Evolutionary conservation across 345 rosid species (phyloP).

Genomic region (Rhizophora mangle): DNA sequence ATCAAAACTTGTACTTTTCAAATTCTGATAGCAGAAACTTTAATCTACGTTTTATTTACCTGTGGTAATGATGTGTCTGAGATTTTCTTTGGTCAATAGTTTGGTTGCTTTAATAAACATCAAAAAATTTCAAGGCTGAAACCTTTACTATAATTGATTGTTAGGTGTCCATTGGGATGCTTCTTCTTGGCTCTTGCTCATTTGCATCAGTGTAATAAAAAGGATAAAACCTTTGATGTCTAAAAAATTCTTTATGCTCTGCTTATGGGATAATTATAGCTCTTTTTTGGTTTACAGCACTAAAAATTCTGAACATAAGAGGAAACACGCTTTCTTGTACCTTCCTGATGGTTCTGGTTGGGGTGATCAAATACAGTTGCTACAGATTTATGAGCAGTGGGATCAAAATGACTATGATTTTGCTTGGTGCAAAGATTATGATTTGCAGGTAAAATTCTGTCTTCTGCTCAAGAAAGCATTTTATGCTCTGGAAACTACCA

Average conservation of each 20-base stretch:
- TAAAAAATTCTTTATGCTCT: neutral
- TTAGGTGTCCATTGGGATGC: too few species aligned
- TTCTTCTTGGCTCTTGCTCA: too few species aligned
- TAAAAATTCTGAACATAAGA: conserved; percentile 71
- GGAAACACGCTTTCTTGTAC: conserved; percentile 53
- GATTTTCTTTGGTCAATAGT: neutral
- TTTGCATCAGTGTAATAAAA: too few species aligned
- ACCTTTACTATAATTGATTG: neutral
- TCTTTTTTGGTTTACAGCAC: conserved; percentile 32
- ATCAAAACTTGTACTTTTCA: neutral
- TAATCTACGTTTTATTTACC: neutral
- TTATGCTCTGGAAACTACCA: neutral
- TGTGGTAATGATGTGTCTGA: neutral
- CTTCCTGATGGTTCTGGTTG: conserved; percentile 94
- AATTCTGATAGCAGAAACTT: neutral
- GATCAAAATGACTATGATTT: conserved; percentile 57
- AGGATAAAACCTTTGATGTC: neutral
- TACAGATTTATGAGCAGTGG: conserved; percentile 86
- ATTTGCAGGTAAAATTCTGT: conserved; percentile 58
- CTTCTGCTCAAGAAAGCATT: conserved; percentile 16
- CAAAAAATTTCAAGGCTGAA: neutral
- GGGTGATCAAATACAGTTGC: conserved; percentile 92
- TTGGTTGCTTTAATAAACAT: neutral
- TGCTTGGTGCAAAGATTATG: conserved; percentile 75
- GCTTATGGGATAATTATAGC: neutral